These are phyloP conservation scores for Byssochlamys sp. DNA, from an alignment of 2,329 filamentous ascomycete species.

Conservation along the genomic window DNA sequence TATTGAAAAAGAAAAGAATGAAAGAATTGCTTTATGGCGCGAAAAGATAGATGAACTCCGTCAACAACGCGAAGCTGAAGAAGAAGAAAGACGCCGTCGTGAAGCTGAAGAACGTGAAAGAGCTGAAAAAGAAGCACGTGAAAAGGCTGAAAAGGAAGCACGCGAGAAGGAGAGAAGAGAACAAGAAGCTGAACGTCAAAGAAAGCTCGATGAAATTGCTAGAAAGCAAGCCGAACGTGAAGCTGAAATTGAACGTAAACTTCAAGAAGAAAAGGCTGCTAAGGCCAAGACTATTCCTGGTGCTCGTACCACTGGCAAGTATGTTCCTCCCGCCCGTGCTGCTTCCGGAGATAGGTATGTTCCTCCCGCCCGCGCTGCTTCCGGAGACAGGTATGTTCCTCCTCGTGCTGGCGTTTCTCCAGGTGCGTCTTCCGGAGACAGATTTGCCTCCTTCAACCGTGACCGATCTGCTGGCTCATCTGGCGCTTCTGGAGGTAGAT, in stretches of 20 bases:
- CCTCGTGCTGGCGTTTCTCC: too few species aligned
- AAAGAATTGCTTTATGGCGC: conserved; percentile 77
- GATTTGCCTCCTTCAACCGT: too few species aligned
- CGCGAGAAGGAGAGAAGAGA: conserved; percentile 63
- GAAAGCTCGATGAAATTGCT: conserved; percentile 54
- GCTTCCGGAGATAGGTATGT: too few species aligned
- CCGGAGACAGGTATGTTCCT: too few species aligned
- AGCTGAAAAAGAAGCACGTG: conserved; percentile 71
- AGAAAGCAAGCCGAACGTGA: conserved; percentile 67
- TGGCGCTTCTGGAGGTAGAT: too few species aligned
- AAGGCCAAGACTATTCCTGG: conserved; percentile 51
- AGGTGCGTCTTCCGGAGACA: too few species aligned
- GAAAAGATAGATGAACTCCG: conserved; percentile 70
- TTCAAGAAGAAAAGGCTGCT: too few species aligned
- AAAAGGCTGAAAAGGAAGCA: conserved; percentile 69
- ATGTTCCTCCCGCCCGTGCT: too few species aligned
- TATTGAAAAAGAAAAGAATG: conserved; percentile 86
- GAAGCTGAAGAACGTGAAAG: conserved; percentile 79
- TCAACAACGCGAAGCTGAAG: conserved; percentile 76
- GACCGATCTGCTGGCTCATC: too few species aligned
- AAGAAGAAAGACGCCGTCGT: conserved; percentile 63
- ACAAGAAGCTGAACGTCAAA: conserved; percentile 54
- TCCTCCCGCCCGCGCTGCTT: too few species aligned
- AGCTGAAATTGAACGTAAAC: conserved; percentile 74
- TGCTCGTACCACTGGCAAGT: conserved; percentile 27